Percentiles rank a stretch among this genome's conserved stretches.
Evolutionary conservation across 495 filamentous ascomycete genomes (phyloP).

Genomic region (Recurvomyces mirabilis): DNA sequence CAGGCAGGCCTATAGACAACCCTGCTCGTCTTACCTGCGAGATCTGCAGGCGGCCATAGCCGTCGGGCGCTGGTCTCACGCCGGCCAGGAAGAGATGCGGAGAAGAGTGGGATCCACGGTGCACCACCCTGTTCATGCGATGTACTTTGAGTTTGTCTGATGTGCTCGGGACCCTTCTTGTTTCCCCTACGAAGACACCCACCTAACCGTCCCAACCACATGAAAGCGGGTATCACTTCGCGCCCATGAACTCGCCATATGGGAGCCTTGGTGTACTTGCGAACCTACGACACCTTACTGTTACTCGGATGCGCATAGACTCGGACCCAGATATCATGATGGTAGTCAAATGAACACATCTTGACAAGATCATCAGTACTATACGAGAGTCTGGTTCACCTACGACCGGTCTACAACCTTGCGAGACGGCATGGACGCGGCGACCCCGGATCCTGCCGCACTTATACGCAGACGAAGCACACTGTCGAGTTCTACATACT

Average conservation of each 20-base stretch:
- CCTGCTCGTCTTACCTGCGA: not conserved
- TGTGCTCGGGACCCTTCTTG: too few relatives aligned
- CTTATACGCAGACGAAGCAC: constrained; percentile 12
- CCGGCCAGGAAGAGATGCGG: too few relatives aligned
- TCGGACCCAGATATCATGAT: constrained; percentile 13
- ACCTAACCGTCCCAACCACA: not conserved
- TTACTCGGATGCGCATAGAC: not conserved
- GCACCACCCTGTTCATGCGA: too few relatives aligned
- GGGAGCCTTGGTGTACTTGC: constrained; percentile 8
- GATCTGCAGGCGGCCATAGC: not conserved
- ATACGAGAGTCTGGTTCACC: too few relatives aligned
- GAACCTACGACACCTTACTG: constrained; percentile 1
- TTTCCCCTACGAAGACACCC: too few relatives aligned
- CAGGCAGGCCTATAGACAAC: too few relatives aligned
- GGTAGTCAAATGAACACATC: constrained; percentile 21
- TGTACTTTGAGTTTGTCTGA: too few relatives aligned
- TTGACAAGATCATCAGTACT: too few relatives aligned
- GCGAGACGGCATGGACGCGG: too few relatives aligned
- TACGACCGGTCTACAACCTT: too few relatives aligned
- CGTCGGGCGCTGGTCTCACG: not conserved
- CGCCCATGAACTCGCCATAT: constrained; percentile 18
- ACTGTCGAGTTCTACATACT: constrained; percentile 26
- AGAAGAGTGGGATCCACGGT: not conserved
- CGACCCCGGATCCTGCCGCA: constrained; percentile 3
- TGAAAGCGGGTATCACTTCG: too few relatives aligned